Percentiles rank a stretch among this genome's conserved stretches.
Conservation (phyloP, 345 rosid genomes). For the Ceriops tagal region DNA sequence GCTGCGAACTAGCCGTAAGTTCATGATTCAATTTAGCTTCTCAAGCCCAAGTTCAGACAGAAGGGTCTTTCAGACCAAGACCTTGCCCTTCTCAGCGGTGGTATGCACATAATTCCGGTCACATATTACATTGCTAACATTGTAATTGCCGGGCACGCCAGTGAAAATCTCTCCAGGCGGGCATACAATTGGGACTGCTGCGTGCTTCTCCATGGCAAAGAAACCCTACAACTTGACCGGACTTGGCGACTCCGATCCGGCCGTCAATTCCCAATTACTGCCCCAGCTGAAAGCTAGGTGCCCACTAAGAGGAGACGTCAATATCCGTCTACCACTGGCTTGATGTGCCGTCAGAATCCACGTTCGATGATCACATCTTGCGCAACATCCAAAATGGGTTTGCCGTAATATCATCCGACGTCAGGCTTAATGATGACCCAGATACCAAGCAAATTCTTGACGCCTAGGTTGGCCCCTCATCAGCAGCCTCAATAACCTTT, state of each 20-base stretch:
- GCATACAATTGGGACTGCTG: slow-evolving; percentile 80
- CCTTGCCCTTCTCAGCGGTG: slow-evolving; percentile 75
- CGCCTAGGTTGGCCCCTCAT: slow-evolving; percentile 45
- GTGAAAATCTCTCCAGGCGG: slow-evolving; percentile 45
- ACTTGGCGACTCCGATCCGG: slow-evolving; percentile 52
- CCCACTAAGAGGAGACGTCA: slow-evolving; percentile 56
- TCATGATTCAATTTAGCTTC: slow-evolving; percentile 47
- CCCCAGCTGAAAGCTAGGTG: slow-evolving; percentile 42
- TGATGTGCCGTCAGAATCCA: slow-evolving; percentile 46
- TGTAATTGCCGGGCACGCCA: not conserved
- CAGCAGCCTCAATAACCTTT: slow-evolving; percentile 38
- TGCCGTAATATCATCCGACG: slow-evolving; percentile 72
- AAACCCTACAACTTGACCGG: slow-evolving; percentile 60
- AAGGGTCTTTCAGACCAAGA: slow-evolving; percentile 66
- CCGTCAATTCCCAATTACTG: slow-evolving; percentile 45
- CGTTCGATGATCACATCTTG: slow-evolving; percentile 57
- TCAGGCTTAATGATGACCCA: slow-evolving; percentile 59
- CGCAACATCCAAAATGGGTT: slow-evolving; percentile 56
- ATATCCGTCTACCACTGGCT: slow-evolving; percentile 54
- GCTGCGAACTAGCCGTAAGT: slow-evolving; percentile 68
- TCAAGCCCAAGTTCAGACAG: slow-evolving; percentile 50
- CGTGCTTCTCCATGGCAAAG: slow-evolving; percentile 78
- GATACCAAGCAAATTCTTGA: slow-evolving; percentile 41
- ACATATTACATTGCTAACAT: not conserved
- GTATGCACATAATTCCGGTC: not conserved